Evolutionary conservation across 2,329 filamentous ascomycete species (phyloP), one percentile per base, ranked within the genome.

Genomic region (Davidsoniella virescens): DNA sequence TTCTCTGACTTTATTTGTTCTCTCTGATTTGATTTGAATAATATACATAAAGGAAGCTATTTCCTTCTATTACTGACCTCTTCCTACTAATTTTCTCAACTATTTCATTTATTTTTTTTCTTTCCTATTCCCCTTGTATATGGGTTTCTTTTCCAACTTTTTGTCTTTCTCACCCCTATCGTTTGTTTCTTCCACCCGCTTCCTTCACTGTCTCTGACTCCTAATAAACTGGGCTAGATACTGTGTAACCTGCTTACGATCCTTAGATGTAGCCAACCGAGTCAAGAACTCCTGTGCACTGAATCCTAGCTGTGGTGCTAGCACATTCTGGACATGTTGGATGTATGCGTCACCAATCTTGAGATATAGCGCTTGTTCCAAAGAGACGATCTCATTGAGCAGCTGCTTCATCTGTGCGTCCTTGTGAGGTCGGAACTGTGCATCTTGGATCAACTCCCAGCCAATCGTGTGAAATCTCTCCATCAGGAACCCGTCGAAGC

Each of bases 401-500:
- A 95, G 84, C 63, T 88, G 83, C 62, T 84, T 84, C 33, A 84
- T 84, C 67, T 94, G 87, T 1, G 88, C 87, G 62, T 98, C 92
- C 50, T 69, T 66, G 55, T 80, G 80, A 1, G 86, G 78, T 56
- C 83, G 83, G 71, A 96, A 95, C 17, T 74, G 74, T 5, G 82
- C 72, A 42, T 88, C 83, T 38, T 78, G 78, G 36, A 94, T 78
- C 5, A 96, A 80, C 39, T 85, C 83, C 92, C 92, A 98, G 63
- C 84, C 88, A 6, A 93, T 73, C 0, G 84, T 76, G 52, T 94
- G 90, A 67, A 98, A 94, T 18, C 84, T 78, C 41, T 84, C 78
- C 52, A 96, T 84, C 65, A 94, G 83, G 65, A 94, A 96, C 51
- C 77, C 75, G 58, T 94, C 87, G 61, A 98, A 98, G 5, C 92